A percentile compares a stretch with the other conserved stretches of the same genome.
phyloP scores from a whole-genome alignment of 1,284 basidiomycete genomes.

The Cystobasidium pallidum region DNA sequence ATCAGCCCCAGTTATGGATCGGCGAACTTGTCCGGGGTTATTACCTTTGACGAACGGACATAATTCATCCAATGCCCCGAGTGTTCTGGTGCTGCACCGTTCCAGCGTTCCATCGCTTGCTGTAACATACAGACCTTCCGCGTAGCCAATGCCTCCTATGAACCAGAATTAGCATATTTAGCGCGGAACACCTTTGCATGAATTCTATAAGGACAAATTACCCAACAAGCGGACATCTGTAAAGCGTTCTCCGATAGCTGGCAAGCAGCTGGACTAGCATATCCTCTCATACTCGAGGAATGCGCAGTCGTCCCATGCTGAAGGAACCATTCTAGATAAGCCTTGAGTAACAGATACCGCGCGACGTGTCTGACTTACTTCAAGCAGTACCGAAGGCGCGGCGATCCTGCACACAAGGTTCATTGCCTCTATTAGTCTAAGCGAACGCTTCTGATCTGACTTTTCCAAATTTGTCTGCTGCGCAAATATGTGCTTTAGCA shows the following conservation, averaged over 20 bases:
- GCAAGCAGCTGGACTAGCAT: not conserved
- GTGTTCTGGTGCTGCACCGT: not conserved
- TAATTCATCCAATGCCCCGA: constrained; percentile 38
- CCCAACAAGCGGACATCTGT: constrained; percentile 29
- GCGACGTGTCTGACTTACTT: not conserved
- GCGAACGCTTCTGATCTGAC: not conserved
- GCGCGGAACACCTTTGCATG: not conserved
- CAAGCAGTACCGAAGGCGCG: constrained; percentile 21
- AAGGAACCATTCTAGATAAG: too few relatives aligned
- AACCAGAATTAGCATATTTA: not conserved
- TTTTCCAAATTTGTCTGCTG: not conserved
- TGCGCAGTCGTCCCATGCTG: not conserved
- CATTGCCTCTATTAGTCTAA: constrained; percentile 3
- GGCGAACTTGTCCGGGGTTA: not conserved
- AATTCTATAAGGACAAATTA: not conserved
- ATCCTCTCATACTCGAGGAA: not conserved
- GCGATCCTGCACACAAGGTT: constrained; percentile 34
- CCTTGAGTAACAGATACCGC: too few relatives aligned
- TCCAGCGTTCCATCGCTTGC: constrained; percentile 28
- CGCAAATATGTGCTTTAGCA: not conserved
- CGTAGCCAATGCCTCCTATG: constrained; percentile 39
- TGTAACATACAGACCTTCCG: constrained; percentile 38
- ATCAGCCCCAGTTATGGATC: not conserved
- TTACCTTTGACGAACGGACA: constrained; percentile 27
- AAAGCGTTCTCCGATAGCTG: constrained; percentile 29